Evolutionary conservation across 352 stramenopile species (phyloP).

Genomic region (Phytophthora syringae): DNA sequence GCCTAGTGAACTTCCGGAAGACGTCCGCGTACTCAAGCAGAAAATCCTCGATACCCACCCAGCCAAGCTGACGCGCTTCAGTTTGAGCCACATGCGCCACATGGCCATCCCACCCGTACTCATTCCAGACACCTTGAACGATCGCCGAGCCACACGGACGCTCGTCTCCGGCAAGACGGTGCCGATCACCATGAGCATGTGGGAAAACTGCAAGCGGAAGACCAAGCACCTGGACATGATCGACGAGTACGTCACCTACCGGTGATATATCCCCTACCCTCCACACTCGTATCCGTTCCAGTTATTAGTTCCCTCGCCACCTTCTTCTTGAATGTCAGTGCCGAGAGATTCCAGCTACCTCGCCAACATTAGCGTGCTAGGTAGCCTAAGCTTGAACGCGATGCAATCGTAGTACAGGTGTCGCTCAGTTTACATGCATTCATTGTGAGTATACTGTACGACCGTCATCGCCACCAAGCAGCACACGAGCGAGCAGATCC

Average conservation of each 20-base stretch:
- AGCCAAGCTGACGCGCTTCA: constrained; percentile 52
- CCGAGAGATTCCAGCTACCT: constrained; percentile 15
- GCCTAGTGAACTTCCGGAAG: constrained; percentile 32
- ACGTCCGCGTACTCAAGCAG: constrained; percentile 51
- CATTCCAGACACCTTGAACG: constrained; percentile 37
- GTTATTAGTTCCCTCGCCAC: constrained; percentile 18
- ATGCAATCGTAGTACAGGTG: constrained; percentile 6
- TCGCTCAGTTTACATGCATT: not conserved
- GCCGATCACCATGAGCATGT: constrained; percentile 54
- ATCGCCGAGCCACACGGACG: constrained; percentile 33
- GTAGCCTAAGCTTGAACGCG: constrained; percentile 29
- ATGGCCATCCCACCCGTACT: too few relatives aligned
- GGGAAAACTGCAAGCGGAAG: too few relatives aligned
- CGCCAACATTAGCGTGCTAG: constrained; percentile 11
- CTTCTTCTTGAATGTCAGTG: constrained; percentile 6
- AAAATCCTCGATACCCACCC: constrained; percentile 53
- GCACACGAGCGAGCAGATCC: not conserved
- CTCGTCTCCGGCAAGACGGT: constrained; percentile 58
- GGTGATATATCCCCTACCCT: constrained; percentile 9
- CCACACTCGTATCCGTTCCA: not conserved
- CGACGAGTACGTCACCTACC: constrained; percentile 50
- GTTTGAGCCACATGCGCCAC: constrained; percentile 52
- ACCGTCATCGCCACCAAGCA: not conserved
- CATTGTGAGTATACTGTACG: not conserved
- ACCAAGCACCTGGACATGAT: too few relatives aligned